These are phyloP conservation scores for Xylaria telfairii DNA, from an alignment of 495 filamentous ascomycete species.

Conservation along the genomic window DNA sequence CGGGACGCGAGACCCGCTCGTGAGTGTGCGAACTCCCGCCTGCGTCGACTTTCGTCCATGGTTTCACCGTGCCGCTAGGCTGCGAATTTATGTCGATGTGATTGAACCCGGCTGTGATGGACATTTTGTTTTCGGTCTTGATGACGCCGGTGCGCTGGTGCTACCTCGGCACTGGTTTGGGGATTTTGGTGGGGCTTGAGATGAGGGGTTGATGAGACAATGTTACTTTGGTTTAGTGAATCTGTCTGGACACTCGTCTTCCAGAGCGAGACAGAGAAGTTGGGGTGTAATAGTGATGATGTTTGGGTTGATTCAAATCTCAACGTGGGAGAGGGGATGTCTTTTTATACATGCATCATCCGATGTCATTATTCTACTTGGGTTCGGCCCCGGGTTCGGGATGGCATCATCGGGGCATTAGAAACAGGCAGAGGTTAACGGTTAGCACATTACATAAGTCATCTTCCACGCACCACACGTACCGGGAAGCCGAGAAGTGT, in stretches of 20 bases:
- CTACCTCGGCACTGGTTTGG: background rate
- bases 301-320: background rate
- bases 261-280: background rate
- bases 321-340: background rate
- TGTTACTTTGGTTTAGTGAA: background rate
- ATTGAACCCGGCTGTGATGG: constrained; percentile 40
- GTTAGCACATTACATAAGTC: constrained; percentile 10
- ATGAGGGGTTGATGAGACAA: constrained; percentile 15
- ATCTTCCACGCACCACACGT: background rate
- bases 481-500: background rate
- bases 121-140: background rate
- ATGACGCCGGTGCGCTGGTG: background rate
- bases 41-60: constrained; percentile 52
- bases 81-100: constrained; percentile 36
- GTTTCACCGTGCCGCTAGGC: constrained; percentile 31
- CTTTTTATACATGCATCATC: background rate
- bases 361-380: background rate
- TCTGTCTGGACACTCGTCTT: background rate
- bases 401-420: constrained; percentile 19
- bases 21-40: constrained; percentile 39
- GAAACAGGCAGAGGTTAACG: background rate
- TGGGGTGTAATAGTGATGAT: background rate
- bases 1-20: constrained; percentile 33
- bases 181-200: background rate
- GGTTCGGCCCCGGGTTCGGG: background rate